Evolutionary conservation across 2,329 filamentous ascomycete species (phyloP).

Genomic region (Colletotrichum eleusines): DNA sequence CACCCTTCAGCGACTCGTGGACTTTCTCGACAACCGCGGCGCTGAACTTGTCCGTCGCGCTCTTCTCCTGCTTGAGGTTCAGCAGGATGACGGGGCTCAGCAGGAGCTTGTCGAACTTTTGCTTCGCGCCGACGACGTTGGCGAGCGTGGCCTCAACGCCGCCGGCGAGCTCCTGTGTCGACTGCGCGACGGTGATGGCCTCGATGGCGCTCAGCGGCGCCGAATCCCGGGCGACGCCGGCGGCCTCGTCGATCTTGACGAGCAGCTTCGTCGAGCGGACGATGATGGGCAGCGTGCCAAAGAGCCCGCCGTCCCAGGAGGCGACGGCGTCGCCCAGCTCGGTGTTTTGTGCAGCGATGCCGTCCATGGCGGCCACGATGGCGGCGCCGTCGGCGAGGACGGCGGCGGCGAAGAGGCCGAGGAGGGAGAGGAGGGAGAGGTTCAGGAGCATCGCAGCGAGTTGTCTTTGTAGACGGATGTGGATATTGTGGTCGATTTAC

Average conservation of each 20-base stretch:
- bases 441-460: conserved; percentile 30
- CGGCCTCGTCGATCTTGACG: conserved; percentile 54
- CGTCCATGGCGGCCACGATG: conserved; percentile 52
- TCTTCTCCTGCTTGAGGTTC: conserved; percentile 56
- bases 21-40: conserved; percentile 55
- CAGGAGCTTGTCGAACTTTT: conserved; percentile 58
- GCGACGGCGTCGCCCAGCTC: conserved; percentile 52
- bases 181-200: conserved; percentile 54
- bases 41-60: conserved; percentile 55
- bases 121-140: conserved; percentile 55
- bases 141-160: conserved; percentile 55
- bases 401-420: conserved; percentile 38
- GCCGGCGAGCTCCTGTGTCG: conserved; percentile 51
- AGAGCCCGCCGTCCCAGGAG: conserved; percentile 54
- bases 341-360: conserved; percentile 50
- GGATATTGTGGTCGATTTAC: neutral
- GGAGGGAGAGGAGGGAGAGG: conserved; percentile 36
- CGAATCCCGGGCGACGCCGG: conserved; percentile 52
- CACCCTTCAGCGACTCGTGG: conserved; percentile 48
- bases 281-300: conserved; percentile 57
- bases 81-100: conserved; percentile 58
- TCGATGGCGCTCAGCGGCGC: conserved; percentile 54
- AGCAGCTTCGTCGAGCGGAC: conserved; percentile 55
- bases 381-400: conserved; percentile 50
- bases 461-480: neutral